Percentiles rank a stretch among this genome's conserved stretches.
Evolutionary conservation across 2,329 filamentous ascomycete genomes (phyloP).

Genomic region (Herpotrichia juniperi): DNA sequence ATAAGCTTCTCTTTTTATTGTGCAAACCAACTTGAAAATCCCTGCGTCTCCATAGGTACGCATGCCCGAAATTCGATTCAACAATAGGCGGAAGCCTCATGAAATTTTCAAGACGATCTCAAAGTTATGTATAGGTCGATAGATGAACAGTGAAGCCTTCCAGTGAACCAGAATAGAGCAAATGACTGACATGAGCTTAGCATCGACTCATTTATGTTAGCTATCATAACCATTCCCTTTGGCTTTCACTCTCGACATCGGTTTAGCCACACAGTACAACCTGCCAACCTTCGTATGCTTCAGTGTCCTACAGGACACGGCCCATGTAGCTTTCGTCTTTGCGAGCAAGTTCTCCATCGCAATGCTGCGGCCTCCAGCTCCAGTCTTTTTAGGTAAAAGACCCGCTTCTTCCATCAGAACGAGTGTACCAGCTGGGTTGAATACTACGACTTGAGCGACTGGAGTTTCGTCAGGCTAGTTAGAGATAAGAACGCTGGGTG

Average conservation of each 20-base stretch:
- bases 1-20: background rate
- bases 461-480: background rate
- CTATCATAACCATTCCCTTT: no score
- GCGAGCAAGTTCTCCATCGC: background rate
- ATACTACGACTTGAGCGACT: background rate
- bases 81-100: no score
- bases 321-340: background rate
- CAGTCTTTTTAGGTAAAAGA: background rate
- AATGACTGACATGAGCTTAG: no score
- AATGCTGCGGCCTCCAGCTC: background rate
- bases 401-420: conserved; percentile 1
- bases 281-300: background rate
- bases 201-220: no score
- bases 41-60: no score
- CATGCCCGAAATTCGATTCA: no score
- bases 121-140: no score
- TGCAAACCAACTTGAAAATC: background rate
- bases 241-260: background rate
- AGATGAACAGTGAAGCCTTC: no score
- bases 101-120: no score
- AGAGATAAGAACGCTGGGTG: background rate
- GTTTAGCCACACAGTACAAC: background rate
- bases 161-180: no score
- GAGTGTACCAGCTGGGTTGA: background rate
- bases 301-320: background rate